Conservation (phyloP, 495 filamentous ascomycete genomes). For the Aspergillus sparsus region DNA sequence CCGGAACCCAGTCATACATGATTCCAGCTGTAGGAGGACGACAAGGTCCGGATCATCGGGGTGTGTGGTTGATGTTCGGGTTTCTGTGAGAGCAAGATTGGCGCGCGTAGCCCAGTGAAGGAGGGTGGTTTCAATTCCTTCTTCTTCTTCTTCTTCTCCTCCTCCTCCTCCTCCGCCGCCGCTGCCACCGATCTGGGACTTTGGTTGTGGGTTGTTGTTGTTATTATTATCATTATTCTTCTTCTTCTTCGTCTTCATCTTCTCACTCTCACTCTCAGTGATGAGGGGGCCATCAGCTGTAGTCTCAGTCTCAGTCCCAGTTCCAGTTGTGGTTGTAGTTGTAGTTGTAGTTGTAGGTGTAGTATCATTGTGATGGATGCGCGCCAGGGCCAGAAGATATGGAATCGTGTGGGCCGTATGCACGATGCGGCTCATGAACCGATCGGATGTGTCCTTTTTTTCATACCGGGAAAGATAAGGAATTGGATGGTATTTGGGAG, state of each 20-base stretch:
- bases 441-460: slow-evolving; percentile 4
- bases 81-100: not conserved
- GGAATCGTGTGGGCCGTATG: not conserved
- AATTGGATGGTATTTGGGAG: not conserved
- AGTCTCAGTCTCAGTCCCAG: too few species aligned
- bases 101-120: not conserved
- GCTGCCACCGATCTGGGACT: too few species aligned
- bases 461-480: slow-evolving; percentile 4
- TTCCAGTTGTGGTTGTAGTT: too few species aligned
- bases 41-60: not conserved
- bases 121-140: too few species aligned
- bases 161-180: too few species aligned
- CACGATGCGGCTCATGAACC: not conserved
- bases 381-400: not conserved
- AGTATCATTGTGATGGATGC: not conserved
- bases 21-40: not conserved
- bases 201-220: too few species aligned
- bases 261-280: too few species aligned
- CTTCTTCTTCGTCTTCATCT: too few species aligned
- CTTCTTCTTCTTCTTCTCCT: too few species aligned
- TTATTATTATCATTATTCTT: too few species aligned
- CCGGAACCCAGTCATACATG: slow-evolving; percentile 4
- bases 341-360: too few species aligned
- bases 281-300: too few species aligned
- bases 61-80: not conserved